Conservation (phyloP, 148 eudicot species). For the Rhododendron simsii region DNA sequence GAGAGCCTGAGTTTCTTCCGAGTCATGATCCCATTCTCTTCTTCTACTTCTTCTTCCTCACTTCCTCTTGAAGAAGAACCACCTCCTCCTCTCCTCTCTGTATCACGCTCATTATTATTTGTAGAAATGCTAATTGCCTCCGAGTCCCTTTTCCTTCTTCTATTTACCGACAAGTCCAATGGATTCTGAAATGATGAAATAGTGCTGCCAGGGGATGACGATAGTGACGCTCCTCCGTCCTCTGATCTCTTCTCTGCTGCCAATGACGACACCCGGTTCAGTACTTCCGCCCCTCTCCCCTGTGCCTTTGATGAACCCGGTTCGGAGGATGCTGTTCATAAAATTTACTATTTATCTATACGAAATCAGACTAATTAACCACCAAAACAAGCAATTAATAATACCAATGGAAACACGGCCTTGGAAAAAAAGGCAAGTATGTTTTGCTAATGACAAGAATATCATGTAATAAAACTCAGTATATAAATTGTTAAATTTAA, state of each 20-base stretch:
- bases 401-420: neutral
- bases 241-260: constrained; percentile 22
- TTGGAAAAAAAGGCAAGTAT: neutral
- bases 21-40: constrained; percentile 24
- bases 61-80: constrained; percentile 32
- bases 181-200: constrained; percentile 47
- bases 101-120: neutral
- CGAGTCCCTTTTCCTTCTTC: constrained; percentile 20
- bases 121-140: constrained; percentile 2
- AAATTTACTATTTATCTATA: neutral
- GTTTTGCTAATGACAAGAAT: too few relatives aligned
- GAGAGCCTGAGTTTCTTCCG: constrained; percentile 73
- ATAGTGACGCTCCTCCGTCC: constrained; percentile 32
- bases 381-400: neutral
- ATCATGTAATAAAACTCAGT: too few relatives aligned
- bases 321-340: constrained; percentile 37
- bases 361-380: neutral
- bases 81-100: constrained; percentile 12
- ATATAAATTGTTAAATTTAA: too few relatives aligned
- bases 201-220: constrained; percentile 51
- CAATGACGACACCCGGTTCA: constrained; percentile 16
- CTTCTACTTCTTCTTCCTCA: constrained; percentile 42
- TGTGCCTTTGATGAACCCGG: constrained; percentile 44
- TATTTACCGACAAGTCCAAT: constrained; percentile 43
- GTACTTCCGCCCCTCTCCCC: constrained; percentile 14